These are phyloP conservation scores for Claviceps pazoutovae DNA, from an alignment of 2,329 filamentous ascomycete species.

Conservation along the genomic window DNA sequence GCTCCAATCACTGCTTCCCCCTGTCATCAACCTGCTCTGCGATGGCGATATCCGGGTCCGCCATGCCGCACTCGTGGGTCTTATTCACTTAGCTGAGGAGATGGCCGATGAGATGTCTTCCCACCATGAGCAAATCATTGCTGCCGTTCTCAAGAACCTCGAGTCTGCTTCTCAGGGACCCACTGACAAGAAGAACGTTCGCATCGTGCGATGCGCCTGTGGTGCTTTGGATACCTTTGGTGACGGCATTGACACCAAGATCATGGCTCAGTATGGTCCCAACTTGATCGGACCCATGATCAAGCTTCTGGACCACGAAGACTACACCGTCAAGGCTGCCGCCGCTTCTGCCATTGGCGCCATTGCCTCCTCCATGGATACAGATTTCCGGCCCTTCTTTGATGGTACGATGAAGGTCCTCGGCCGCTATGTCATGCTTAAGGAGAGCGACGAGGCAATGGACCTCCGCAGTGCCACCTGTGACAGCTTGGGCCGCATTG, in stretches of 20 bases:
- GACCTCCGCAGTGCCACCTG: constrained; percentile 80
- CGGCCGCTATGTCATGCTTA: constrained; percentile 69
- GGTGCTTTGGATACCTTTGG: constrained; percentile 85
- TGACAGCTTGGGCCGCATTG: constrained; percentile 88
- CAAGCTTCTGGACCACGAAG: constrained; percentile 67
- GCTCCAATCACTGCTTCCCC: constrained; percentile 70
- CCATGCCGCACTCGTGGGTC: constrained; percentile 72
- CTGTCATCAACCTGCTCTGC: constrained; percentile 68
- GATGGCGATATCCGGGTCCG: constrained; percentile 77
- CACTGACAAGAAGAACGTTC: constrained; percentile 60
- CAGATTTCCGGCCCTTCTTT: constrained; percentile 82
- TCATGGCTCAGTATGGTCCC: constrained; percentile 68
- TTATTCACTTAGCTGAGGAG: constrained; percentile 85
- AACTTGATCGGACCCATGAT: constrained; percentile 78
- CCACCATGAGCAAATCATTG: constrained; percentile 74
- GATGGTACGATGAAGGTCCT: constrained; percentile 81
- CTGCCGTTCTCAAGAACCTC: constrained; percentile 75
- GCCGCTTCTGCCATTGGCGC: constrained; percentile 83
- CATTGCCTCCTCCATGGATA: constrained; percentile 72
- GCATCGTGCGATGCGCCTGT: constrained; percentile 81
- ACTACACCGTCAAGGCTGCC: constrained; percentile 79
- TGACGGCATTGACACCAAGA: constrained; percentile 64
- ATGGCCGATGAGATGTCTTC: constrained; percentile 79
- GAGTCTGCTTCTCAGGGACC: constrained; percentile 61
- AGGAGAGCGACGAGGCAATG: constrained; percentile 80